Base-by-base conservation (phyloP, 805 yeast species). In the Spathaspora girioi region DNA sequence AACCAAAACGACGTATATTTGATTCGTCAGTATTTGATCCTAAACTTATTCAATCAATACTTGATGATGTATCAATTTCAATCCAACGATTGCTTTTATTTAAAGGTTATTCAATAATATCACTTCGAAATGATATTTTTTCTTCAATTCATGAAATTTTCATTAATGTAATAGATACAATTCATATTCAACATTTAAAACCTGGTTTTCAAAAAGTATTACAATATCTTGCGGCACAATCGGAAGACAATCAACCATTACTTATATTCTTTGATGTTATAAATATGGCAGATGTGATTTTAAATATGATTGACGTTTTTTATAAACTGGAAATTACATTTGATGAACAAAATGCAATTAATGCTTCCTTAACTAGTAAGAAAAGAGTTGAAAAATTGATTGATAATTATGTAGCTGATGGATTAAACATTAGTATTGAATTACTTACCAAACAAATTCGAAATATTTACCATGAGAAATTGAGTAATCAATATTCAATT, bases 321-420 rank as follows among this genome's bases (percentile, higher is more conserved):
- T 93, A 90, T 69, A 87, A 87, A 59, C 92, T 89, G 64, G 98
- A 93, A 64, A 76, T 89, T 19, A 82, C 90, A 26, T 83, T 85
- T 58, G 80, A 83, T 50, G 87, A 86, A 23, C 26, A 23, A 55
- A 77, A 80, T 52, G 96, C 94, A 54, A 89, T 92, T 60, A 84
- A 89, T 53, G 86, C 85, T 6, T 79, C 93, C 7, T 81, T 90
- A 46, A 89, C 86, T 59, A 80, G 84, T 40, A 96, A 94, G 62
- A 88, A 90, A 62, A 80, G 79, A 52, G 81, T 94, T 54, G 99
- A 94, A 62, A 82, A 82, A 7, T 73, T 83, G 69, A 79, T 94
- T 10, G 99, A 94, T 66, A 89, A 83, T 49, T 86, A 79, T 62
- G 97, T 94, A 17, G 99, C 98, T 0, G 88, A 87, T 61, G 99